phyloP scores from a whole-genome alignment of 352 stramenopile genomes.

The Pythium dissotocum region DNA sequence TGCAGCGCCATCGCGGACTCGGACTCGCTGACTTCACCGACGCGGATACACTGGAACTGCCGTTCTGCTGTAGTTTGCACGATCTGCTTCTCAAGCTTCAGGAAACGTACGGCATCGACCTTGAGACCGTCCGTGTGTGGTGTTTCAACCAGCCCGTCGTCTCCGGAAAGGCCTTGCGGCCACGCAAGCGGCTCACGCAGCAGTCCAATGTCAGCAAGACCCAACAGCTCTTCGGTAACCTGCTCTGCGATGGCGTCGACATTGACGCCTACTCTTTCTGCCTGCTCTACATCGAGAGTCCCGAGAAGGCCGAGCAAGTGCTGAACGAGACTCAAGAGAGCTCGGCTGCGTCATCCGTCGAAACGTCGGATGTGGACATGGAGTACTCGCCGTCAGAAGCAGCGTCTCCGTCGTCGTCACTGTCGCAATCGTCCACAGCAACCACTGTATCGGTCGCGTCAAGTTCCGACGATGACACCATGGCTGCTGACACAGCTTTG shows the following conservation, averaged over 20 bases:
- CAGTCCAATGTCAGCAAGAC: slow-evolving; percentile 35
- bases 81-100: slow-evolving; percentile 53
- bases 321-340: slow-evolving; percentile 27
- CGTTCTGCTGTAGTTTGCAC: slow-evolving; percentile 66
- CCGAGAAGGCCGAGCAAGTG: slow-evolving; percentile 32
- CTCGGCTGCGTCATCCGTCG: background rate
- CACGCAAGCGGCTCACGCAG: slow-evolving; percentile 63
- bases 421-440: background rate
- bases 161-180: slow-evolving; percentile 68
- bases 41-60: slow-evolving; percentile 52
- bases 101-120: slow-evolving; percentile 31
- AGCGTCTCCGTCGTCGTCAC: background rate
- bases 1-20: slow-evolving; percentile 50
- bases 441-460: background rate
- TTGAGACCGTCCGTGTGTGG: slow-evolving; percentile 46
- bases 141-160: slow-evolving; percentile 81
- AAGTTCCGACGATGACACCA: background rate
- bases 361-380: slow-evolving; percentile 16
- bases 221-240: slow-evolving; percentile 61
- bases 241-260: slow-evolving; percentile 76
- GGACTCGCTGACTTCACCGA: slow-evolving; percentile 56
- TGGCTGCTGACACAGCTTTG: background rate
- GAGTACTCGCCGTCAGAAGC: background rate
- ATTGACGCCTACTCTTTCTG: slow-evolving; percentile 86
- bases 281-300: slow-evolving; percentile 69